These are phyloP conservation scores for Darksidea phi DNA, from an alignment of 495 filamentous ascomycete species.

Conservation along the genomic window DNA sequence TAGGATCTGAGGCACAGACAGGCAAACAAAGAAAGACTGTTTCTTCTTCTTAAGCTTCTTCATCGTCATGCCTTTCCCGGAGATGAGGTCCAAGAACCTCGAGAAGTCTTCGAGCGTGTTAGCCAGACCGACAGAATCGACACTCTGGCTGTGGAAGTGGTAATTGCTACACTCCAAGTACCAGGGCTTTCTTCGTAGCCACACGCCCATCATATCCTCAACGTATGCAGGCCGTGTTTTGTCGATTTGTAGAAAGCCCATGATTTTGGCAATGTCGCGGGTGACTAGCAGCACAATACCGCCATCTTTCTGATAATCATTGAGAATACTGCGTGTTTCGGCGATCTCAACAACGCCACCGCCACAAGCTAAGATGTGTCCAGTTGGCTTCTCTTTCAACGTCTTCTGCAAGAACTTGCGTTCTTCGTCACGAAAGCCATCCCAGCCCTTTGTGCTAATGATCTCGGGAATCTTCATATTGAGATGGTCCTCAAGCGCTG, in stretches of 20 bases:
- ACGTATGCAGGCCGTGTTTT: slow-evolving; percentile 90
- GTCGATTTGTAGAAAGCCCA: slow-evolving; percentile 86
- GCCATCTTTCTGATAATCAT: slow-evolving; percentile 70
- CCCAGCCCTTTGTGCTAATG: slow-evolving; percentile 77
- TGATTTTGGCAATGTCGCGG: slow-evolving; percentile 81
- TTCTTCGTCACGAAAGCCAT: slow-evolving; percentile 82
- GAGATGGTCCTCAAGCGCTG: slow-evolving; percentile 70
- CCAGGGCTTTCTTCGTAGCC: slow-evolving; percentile 86
- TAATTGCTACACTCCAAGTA: slow-evolving; percentile 93
- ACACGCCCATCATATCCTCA: slow-evolving; percentile 91
- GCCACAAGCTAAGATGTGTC: slow-evolving; percentile 87
- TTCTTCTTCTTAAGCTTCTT: slow-evolving; percentile 65
- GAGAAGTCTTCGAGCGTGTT: slow-evolving; percentile 74
- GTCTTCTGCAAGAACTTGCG: slow-evolving; percentile 68
- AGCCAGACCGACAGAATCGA: slow-evolving; percentile 57
- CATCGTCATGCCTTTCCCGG: slow-evolving; percentile 65
- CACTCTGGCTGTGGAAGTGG: slow-evolving; percentile 80
- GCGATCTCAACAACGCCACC: slow-evolving; percentile 89
- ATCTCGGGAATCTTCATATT: slow-evolving; percentile 81
- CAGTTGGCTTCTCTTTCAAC: slow-evolving; percentile 69
- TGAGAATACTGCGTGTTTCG: slow-evolving; percentile 73
- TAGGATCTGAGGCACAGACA: slow-evolving; percentile 75
- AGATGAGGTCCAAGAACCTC: slow-evolving; percentile 72
- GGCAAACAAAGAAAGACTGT: slow-evolving; percentile 87
- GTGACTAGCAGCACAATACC: slow-evolving; percentile 89